Conservation (phyloP, 2,329 filamentous ascomycete genomes). For the Colletotrichum graminicola region DNA sequence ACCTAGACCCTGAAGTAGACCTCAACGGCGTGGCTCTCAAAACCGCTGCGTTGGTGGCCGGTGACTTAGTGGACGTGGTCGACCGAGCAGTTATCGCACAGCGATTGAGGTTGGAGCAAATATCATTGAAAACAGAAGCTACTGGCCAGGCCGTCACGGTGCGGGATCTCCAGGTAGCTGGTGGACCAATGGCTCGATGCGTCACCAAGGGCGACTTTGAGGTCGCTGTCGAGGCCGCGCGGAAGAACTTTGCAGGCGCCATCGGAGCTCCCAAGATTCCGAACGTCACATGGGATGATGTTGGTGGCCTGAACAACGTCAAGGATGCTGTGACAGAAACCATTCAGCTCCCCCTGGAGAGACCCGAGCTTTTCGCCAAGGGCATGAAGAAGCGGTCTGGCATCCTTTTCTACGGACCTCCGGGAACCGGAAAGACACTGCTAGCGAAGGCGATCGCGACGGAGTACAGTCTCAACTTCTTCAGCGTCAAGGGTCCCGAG, state of each 20-base stretch:
- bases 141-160: slow-evolving; percentile 67
- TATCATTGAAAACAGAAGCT: slow-evolving; percentile 66
- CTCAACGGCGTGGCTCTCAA: slow-evolving; percentile 89
- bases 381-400: slow-evolving; percentile 98
- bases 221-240: slow-evolving; percentile 90
- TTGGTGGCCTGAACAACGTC: slow-evolving; percentile 91
- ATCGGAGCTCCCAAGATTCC: slow-evolving; percentile 98
- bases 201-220: slow-evolving; percentile 90
- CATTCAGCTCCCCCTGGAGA: slow-evolving; percentile 90
- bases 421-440: slow-evolving; percentile 92
- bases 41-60: slow-evolving; percentile 94
- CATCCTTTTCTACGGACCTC: slow-evolving; percentile 88
- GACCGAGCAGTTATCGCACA: slow-evolving; percentile 87
- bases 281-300: slow-evolving; percentile 96
- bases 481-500: slow-evolving; percentile 92
- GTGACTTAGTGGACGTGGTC: slow-evolving; percentile 93
- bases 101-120: slow-evolving; percentile 77
- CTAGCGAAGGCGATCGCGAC: slow-evolving; percentile 93
- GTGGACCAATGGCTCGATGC: slow-evolving; percentile 82
- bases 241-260: slow-evolving; percentile 97
- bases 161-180: slow-evolving; percentile 88
- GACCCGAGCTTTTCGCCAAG: slow-evolving; percentile 94
- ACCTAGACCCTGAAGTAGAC: slow-evolving; percentile 86
- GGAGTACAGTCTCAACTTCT: slow-evolving; percentile 94
- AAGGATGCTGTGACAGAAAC: slow-evolving; percentile 98